These are phyloP conservation scores for Lomentospora prolificans DNA, from an alignment of 2,329 filamentous ascomycete genomes.

Conservation along the genomic window DNA sequence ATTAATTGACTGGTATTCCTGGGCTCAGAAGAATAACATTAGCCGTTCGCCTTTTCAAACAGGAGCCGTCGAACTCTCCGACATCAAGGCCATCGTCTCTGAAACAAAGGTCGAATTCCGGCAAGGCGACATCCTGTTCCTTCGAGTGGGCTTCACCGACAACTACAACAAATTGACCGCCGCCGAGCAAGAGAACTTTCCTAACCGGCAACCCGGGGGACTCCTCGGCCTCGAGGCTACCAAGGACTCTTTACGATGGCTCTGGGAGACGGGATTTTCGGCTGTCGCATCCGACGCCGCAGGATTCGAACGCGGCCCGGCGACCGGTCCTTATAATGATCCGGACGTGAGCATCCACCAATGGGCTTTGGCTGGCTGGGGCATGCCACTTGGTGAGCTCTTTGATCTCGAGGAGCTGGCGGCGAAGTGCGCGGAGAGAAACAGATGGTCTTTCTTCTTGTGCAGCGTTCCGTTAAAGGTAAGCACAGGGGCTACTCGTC, in stretches of 20 bases:
- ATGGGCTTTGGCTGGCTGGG: slow-evolving; percentile 31
- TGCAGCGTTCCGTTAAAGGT: slow-evolving; percentile 22
- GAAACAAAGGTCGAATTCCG: slow-evolving; percentile 24
- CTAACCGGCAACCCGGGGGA: slow-evolving; percentile 16
- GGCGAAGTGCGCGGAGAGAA: slow-evolving; percentile 14
- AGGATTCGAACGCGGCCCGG: slow-evolving; percentile 32
- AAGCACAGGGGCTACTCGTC: neutral
- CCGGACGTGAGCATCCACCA: slow-evolving; percentile 20
- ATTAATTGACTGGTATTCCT: slow-evolving; percentile 41
- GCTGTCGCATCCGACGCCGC: slow-evolving; percentile 33
- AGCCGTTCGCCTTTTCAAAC: slow-evolving; percentile 29
- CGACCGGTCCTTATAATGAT: slow-evolving; percentile 18
- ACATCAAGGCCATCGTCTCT: slow-evolving; percentile 22
- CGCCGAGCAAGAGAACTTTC: slow-evolving; percentile 16
- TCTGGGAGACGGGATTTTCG: slow-evolving; percentile 34
- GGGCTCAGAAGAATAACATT: slow-evolving; percentile 26
- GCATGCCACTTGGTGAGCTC: slow-evolving; percentile 31
- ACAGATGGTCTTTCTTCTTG: slow-evolving; percentile 22
- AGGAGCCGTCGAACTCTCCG: neutral
- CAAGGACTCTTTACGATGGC: slow-evolving; percentile 26
- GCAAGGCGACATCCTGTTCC: slow-evolving; percentile 27
- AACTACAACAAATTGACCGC: slow-evolving; percentile 19
- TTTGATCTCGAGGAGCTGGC: slow-evolving; percentile 28
- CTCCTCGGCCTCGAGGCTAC: slow-evolving; percentile 29
- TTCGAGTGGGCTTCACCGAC: slow-evolving; percentile 25